These are phyloP conservation scores for Ceratocystis huliohia DNA, from an alignment of 2,329 filamentous ascomycete genomes.

Conservation along the genomic window DNA sequence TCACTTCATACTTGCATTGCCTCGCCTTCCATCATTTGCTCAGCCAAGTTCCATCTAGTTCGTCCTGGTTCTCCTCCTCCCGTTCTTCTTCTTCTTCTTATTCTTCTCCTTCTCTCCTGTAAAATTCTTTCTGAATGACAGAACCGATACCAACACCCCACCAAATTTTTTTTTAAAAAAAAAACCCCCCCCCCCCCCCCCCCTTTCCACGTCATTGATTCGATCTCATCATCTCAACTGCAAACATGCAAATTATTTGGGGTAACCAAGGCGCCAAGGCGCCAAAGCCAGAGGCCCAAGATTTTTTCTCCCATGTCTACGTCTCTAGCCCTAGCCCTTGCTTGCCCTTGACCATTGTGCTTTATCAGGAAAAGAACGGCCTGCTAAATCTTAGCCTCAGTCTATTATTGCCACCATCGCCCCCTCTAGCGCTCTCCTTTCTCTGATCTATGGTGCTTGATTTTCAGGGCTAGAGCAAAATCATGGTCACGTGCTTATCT, in stretches of 20 bases:
- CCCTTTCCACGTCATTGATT: neutral
- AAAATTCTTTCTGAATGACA: neutral
- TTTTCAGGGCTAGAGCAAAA: neutral
- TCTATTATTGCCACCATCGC: neutral
- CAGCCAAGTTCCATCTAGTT: neutral
- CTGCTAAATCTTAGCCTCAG: neutral
- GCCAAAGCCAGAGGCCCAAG: neutral
- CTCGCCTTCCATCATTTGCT: neutral
- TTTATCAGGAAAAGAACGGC: neutral
- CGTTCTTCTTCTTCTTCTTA: neutral
- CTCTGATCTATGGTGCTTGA: neutral
- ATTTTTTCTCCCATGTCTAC: neutral
- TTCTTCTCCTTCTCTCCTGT: neutral
- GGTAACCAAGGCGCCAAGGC: neutral
- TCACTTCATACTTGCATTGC: neutral
- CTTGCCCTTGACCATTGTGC: neutral
- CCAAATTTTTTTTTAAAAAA: too few species aligned
- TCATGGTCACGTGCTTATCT: neutral
- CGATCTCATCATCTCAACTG: neutral
- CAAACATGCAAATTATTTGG: neutral
- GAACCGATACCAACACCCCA: too few species aligned
- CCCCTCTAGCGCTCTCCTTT: neutral
- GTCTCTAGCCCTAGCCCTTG: neutral
- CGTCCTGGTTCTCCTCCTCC: neutral
- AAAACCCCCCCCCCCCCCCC: too few species aligned